Evolutionary conservation across 2,329 filamentous ascomycete genomes (phyloP), one percentile per base, ranked within the genome.

Genomic region (Cryphonectria carpinicola): DNA sequence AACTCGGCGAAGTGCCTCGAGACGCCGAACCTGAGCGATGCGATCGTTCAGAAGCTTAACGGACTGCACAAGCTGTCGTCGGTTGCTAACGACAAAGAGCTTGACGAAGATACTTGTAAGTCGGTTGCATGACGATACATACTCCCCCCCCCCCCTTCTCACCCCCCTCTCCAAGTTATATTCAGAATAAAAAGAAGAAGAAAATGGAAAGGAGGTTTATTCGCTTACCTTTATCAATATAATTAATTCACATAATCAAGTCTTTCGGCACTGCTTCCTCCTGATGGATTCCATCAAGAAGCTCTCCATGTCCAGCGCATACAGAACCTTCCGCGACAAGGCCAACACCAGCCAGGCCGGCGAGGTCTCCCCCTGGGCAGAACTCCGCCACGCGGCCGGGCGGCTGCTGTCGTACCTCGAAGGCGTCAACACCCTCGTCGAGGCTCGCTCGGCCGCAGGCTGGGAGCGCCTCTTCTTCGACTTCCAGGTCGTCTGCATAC

Each of bases 391-490:
- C 67, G 70, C 74, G 1, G 65, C 76, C 7, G 73, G 76, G 13
- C 77, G 78, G 1, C 73, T 79, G 7, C 70, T 74, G 1, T 78
- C 78, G 13, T 79, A 78, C 63, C 72, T 71, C n/a, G 69, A 76
- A 56, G 76, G 74, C 39, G 73, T 75, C 43, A 73, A 70, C 1
- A 69, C 73, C 1, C 65, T 80, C 39, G 65, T 77, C 43, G 70
- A 70, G 4, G 75, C 76, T 1, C 74, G 74, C 17, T 70, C 70
- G 54, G 37, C 52, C 4, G 5, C 66, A 22, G 37, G 19, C 2
- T 81, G 79, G 77, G 76, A 77, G 0, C 71, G 72, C 4, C 71
- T 82, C 0, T 82, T 82, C 10, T 68, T 76, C 7, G 76, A 79
- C 13, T 73, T 79, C 37, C 63, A 73, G 4, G 74, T 83, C 10